Percentiles rank a stretch among this genome's conserved stretches.
Evolutionary conservation across 1,139 yeast genomes (phyloP).

Genomic region (Geotrichum restrictum): DNA sequence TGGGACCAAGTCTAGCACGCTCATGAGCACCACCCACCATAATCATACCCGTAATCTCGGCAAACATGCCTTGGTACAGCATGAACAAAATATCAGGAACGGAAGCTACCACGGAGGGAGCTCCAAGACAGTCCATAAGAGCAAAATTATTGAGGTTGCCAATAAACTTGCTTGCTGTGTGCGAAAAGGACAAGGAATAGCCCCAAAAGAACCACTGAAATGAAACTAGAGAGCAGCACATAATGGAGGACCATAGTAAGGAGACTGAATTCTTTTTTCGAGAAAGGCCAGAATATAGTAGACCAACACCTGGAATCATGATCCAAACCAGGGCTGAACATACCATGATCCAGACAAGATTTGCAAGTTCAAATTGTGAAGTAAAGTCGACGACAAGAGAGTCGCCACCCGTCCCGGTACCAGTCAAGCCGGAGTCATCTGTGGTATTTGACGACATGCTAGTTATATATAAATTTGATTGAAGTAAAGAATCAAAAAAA

Average conservation of each 20-base stretch:
- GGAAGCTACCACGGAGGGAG: constrained; percentile 60
- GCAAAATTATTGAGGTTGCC: constrained; percentile 81
- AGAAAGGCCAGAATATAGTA: constrained; percentile 83
- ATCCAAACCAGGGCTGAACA: constrained; percentile 80
- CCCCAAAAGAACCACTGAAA: constrained; percentile 99
- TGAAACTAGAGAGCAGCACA: constrained; percentile 73
- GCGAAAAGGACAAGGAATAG: constrained; percentile 79
- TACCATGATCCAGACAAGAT: constrained; percentile 84
- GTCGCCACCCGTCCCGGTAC: constrained; percentile 57
- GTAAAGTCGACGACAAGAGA: constrained; percentile 69
- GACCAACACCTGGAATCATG: constrained; percentile 92
- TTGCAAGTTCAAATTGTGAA: constrained; percentile 58
- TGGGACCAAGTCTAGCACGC: constrained; percentile 90
- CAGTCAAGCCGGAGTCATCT: constrained; percentile 13
- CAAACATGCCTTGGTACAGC: constrained; percentile 94
- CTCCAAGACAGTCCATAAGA: constrained; percentile 73
- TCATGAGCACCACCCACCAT: constrained; percentile 98
- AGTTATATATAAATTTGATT: too few relatives aligned
- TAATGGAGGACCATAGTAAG: constrained; percentile 86
- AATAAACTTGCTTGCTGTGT: constrained; percentile 62
- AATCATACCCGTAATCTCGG: constrained; percentile 83
- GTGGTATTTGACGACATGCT: neutral
- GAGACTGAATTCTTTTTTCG: constrained; percentile 93
- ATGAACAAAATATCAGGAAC: constrained; percentile 86
- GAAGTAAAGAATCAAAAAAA: too few relatives aligned